Evolutionary conservation across 441 rosid species (phyloP).

Genomic region (Kokia cookei): DNA sequence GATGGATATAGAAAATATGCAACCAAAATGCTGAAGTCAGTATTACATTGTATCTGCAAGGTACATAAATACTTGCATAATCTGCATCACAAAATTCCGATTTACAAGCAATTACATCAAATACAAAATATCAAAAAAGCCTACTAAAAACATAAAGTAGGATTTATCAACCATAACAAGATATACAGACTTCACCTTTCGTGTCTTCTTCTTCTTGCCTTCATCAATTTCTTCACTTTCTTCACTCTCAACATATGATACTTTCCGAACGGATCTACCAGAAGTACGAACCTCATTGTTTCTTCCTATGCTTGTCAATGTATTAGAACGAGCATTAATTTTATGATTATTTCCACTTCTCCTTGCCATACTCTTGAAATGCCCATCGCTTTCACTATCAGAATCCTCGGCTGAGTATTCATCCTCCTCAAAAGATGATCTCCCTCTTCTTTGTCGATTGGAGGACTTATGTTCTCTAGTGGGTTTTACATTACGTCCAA

Average conservation of each 20-base stretch:
- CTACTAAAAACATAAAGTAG: neutral
- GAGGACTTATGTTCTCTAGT: slow-evolving; percentile 47
- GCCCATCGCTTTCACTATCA: slow-evolving; percentile 59
- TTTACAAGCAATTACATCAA: neutral
- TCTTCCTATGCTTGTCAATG: slow-evolving; percentile 37
- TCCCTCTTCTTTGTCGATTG: slow-evolving; percentile 57
- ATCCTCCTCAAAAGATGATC: slow-evolving; percentile 65
- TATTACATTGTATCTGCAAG: neutral
- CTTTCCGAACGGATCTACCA: slow-evolving; percentile 86
- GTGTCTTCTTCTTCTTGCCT: slow-evolving; percentile 60
- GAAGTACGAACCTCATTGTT: slow-evolving; percentile 87
- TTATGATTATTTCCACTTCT: slow-evolving; percentile 65
- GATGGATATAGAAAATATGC: neutral
- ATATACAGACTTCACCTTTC: slow-evolving; percentile 49
- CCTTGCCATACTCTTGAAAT: slow-evolving; percentile 54
- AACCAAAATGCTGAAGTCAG: neutral
- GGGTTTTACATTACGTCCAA: slow-evolving; percentile 43
- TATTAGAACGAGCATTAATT: slow-evolving; percentile 48
- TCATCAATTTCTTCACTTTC: slow-evolving; percentile 96
- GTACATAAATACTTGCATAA: neutral
- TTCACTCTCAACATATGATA: slow-evolving; percentile 98
- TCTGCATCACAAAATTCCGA: neutral
- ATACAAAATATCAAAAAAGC: neutral
- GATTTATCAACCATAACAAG: neutral
- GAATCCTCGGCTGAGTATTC: slow-evolving; percentile 71